A percentile compares a stretch with the other conserved stretches of the same genome.
Evolutionary conservation across 495 filamentous ascomycete species (phyloP).

Genomic region (Pyrenula aspistea): DNA sequence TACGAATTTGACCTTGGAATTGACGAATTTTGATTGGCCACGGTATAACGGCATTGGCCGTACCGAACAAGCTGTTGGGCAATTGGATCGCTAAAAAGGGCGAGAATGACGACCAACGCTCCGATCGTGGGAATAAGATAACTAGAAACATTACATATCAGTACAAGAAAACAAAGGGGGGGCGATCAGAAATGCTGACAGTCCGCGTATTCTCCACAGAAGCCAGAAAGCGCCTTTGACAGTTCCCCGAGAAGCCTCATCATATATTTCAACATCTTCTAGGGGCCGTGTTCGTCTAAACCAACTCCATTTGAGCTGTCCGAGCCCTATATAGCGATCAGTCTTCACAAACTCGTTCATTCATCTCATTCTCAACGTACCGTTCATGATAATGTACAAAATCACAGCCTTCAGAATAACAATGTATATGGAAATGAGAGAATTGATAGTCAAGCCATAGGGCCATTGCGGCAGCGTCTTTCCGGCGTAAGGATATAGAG

Average conservation of each 20-base stretch:
- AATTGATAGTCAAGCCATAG: slow-evolving; percentile 15
- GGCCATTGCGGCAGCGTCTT: slow-evolving; percentile 15
- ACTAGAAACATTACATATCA: too few relatives aligned
- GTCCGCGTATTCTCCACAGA: slow-evolving; percentile 2
- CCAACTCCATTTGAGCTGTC: slow-evolving; percentile 20
- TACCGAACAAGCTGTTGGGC: slow-evolving; percentile 7
- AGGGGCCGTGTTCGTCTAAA: slow-evolving; percentile 9
- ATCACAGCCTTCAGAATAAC: slow-evolving; percentile 14
- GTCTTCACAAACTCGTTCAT: too few relatives aligned
- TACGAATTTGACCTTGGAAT: not conserved
- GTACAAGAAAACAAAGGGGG: too few relatives aligned
- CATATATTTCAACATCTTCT: slow-evolving; percentile 8
- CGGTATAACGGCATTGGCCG: not conserved
- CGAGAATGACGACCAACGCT: slow-evolving; percentile 8
- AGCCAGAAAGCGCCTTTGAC: slow-evolving; percentile 5
- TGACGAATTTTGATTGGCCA: not conserved
- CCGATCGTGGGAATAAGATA: slow-evolving; percentile 5
- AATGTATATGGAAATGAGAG: slow-evolving; percentile 13
- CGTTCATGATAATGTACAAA: slow-evolving; percentile 7
- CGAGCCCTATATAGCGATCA: slow-evolving; percentile 1
- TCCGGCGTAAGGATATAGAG: slow-evolving; percentile 8
- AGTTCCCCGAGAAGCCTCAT: slow-evolving; percentile 7
- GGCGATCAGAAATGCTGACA: too few relatives aligned
- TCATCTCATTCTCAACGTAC: too few relatives aligned
- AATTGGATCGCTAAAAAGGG: slow-evolving; percentile 8